Evolutionary conservation across 1,139 yeast species (phyloP), one percentile per base, ranked within the genome.

Genomic region (Meyerozyma elateridarum): DNA sequence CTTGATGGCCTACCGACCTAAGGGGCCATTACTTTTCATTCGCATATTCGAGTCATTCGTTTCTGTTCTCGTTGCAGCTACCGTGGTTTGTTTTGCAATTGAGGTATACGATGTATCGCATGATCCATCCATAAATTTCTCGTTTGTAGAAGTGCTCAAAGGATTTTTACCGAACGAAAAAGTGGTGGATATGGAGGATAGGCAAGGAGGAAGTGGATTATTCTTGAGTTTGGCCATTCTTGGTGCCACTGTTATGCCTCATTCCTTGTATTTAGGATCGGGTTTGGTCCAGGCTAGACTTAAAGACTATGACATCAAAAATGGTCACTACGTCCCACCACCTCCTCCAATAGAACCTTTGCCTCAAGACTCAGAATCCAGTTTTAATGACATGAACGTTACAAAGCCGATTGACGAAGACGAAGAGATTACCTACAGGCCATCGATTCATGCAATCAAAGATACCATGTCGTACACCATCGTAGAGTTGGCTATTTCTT

Each of bases 241-340:
- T 34, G 98, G 98, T 14, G 96, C 97, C 18, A 93, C 97, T 1
- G 95, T 91, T 19, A 91, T 91, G 98, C 98, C 98, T 3, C 98
- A 91, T 55, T 83, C 95, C 1, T 64, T 91, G 28, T 91, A 85
- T 52, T 64, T 91, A 36, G 98, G 98, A 1, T 84, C 95, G 0
- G 95, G 96, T 1, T 70, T 91, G 36, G 97, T 91, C 7, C 96
- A 89, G 54, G 83, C 96, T 2, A 73, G 98, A 39, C 65, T 91
- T 39, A 71, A 78, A 42, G 96, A 88, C 28, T 89, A 70, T 49
- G 98, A 91, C 54, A 56, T 74, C 11, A 73, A 76, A 47, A 66
- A 76, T 43, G 89, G 88, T 13, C 61, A 62, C 50, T 72, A 63
- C 47, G 50, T 47, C 6, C 64, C 68, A 1, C 14, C 11, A 9